Percentiles rank a stretch among this genome's conserved stretches.
Evolutionary conservation across 345 rosid species (phyloP).

Genomic region (Cardamine chenopodiifolia): DNA sequence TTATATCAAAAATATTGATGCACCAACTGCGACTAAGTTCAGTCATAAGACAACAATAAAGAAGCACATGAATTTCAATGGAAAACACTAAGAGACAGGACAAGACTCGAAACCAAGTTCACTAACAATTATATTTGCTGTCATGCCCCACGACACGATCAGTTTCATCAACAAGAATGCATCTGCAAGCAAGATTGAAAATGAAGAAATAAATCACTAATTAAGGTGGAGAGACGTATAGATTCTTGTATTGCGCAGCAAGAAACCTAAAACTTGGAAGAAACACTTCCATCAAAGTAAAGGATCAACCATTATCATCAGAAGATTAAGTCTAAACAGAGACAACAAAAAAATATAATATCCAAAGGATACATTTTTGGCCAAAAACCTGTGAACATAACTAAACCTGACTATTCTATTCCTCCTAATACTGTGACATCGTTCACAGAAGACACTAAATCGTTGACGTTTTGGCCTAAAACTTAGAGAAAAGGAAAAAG

Average conservation of each 20-base stretch:
- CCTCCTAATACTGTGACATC: neutral
- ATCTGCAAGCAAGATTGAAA: slow-evolving; percentile 56
- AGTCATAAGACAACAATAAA: neutral
- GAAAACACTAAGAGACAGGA: neutral
- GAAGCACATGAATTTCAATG: neutral
- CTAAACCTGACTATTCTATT: slow-evolving; percentile 16
- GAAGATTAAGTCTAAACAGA: neutral
- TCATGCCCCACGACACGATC: slow-evolving; percentile 88
- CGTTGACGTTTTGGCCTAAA: slow-evolving; percentile 14
- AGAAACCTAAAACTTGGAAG: neutral
- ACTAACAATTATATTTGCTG: slow-evolving; percentile 88
- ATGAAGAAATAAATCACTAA: neutral
- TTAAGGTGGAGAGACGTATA: neutral
- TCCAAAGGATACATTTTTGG: neutral
- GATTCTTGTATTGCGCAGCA: neutral
- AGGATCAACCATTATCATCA: slow-evolving; percentile 7
- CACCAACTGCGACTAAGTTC: neutral
- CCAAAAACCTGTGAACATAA: slow-evolving; percentile 6
- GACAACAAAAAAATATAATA: neutral
- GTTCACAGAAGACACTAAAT: slow-evolving; percentile 1
- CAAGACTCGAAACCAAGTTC: neutral
- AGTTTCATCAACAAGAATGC: slow-evolving; percentile 92
- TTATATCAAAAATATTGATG: neutral
- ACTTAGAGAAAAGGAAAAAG: neutral
- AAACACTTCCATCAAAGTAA: neutral